Conservation (phyloP, 805 yeast species). For the Cyberlindnera maritima region DNA sequence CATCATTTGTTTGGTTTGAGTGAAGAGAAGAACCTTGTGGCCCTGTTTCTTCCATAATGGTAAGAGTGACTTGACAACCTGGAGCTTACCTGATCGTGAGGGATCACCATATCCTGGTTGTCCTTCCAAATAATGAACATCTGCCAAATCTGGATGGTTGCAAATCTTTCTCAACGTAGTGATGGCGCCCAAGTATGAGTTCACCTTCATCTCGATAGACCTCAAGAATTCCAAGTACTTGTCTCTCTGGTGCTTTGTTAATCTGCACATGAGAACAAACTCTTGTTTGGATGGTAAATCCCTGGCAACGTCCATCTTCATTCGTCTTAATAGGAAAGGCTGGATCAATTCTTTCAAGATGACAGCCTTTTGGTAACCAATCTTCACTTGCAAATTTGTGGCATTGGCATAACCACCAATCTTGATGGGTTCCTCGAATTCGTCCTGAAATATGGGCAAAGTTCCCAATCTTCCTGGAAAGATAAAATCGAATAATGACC, state of each 20-base stretch:
- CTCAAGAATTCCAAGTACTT: slow-evolving; percentile 72
- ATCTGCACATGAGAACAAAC: slow-evolving; percentile 87
- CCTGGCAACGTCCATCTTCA: slow-evolving; percentile 92
- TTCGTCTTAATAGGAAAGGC: slow-evolving; percentile 82
- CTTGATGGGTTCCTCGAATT: slow-evolving; percentile 89
- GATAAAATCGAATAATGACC: slow-evolving; percentile 94
- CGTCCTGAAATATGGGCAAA: slow-evolving; percentile 88
- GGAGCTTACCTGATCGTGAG: slow-evolving; percentile 80
- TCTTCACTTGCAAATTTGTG: slow-evolving; percentile 89
- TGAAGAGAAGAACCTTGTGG: slow-evolving; percentile 79
- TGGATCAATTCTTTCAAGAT: slow-evolving; percentile 82
- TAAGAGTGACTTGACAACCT: slow-evolving; percentile 74
- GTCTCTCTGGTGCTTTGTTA: slow-evolving; percentile 72
- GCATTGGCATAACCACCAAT: slow-evolving; percentile 99
- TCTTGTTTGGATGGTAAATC: slow-evolving; percentile 92
- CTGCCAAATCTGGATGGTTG: slow-evolving; percentile 89
- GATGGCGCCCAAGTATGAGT: slow-evolving; percentile 82
- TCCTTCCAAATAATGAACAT: slow-evolving; percentile 34
- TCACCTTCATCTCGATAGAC: slow-evolving; percentile 75
- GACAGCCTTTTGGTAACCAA: slow-evolving; percentile 95
- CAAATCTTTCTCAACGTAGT: slow-evolving; percentile 89
- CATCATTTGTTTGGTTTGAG: slow-evolving; percentile 93
- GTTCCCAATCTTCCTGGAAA: slow-evolving; percentile 96
- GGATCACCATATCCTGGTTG: slow-evolving; percentile 51
- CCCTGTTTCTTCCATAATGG: slow-evolving; percentile 74